Evolutionary conservation across 2,329 filamentous ascomycete genomes (phyloP).

Genomic region (Tolypocladium paradoxum): DNA sequence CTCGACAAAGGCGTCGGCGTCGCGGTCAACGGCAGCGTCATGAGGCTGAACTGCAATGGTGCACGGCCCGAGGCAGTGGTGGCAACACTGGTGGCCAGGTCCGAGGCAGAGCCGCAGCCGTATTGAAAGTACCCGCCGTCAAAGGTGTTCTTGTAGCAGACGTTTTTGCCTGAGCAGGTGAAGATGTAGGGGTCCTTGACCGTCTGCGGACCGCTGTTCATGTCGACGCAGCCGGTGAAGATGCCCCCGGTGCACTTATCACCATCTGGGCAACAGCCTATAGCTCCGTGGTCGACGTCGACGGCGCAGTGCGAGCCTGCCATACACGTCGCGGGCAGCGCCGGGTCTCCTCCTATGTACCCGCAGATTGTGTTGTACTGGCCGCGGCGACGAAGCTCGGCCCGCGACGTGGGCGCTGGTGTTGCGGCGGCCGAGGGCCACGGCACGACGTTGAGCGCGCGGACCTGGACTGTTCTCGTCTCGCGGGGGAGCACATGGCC

Average conservation of each 20-base stretch:
- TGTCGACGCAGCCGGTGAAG: conserved; percentile 47
- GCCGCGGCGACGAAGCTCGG: conserved; percentile 24
- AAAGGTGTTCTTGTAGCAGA: conserved; percentile 46
- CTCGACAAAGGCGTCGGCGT: conserved; percentile 25
- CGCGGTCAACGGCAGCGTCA: conserved; percentile 30
- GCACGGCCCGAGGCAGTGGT: conserved; percentile 32
- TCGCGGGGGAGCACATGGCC: conserved; percentile 30
- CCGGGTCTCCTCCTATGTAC: conserved; percentile 41
- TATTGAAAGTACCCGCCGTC: conserved; percentile 46
- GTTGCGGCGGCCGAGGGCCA: conserved; percentile 27
- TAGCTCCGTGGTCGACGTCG: conserved; percentile 34
- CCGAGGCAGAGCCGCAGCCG: conserved; percentile 40
- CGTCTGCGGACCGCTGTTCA: conserved; percentile 35
- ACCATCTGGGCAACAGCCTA: conserved; percentile 45
- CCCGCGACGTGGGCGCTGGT: conserved; percentile 24
- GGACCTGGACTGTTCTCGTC: conserved; percentile 25
- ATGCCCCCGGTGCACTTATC: conserved; percentile 42
- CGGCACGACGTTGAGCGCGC: conserved; percentile 24
- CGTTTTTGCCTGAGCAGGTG: conserved; percentile 38
- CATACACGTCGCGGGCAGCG: conserved; percentile 44
- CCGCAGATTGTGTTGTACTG: conserved; percentile 46
- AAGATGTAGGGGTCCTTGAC: conserved; percentile 45
- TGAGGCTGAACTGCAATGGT: conserved; percentile 22
- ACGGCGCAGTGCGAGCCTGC: conserved; percentile 48
- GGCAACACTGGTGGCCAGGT: conserved; percentile 36